These are phyloP conservation scores for Annulohypoxylon bovei DNA, from an alignment of 495 filamentous ascomycete genomes.

Conservation along the genomic window DNA sequence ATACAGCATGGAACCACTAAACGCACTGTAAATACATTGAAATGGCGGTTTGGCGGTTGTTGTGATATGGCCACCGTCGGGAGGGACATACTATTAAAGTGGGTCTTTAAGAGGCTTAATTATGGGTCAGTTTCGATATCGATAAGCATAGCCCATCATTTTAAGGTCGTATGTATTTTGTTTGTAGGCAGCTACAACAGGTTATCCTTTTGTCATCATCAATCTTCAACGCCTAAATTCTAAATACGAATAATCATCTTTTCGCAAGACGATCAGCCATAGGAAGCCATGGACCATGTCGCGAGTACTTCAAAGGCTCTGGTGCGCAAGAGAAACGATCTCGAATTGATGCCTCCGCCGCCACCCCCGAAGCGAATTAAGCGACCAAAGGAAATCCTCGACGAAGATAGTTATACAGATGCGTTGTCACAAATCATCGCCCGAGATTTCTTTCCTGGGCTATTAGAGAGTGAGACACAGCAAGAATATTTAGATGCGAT, in stretches of 20 bases:
- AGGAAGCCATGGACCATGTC: constrained; percentile 45
- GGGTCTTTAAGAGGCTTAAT: too few relatives aligned
- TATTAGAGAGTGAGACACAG: constrained; percentile 84
- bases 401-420: constrained; percentile 93
- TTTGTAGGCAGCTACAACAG: too few relatives aligned
- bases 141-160: not conserved
- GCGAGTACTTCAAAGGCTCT: constrained; percentile 56
- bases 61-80: too few relatives aligned
- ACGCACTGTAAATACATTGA: too few relatives aligned
- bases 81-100: too few relatives aligned
- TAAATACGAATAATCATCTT: not conserved
- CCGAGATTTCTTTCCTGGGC: constrained; percentile 95
- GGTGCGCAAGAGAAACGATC: constrained; percentile 71
- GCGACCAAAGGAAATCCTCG: constrained; percentile 85
- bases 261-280: not conserved
- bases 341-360: constrained; percentile 87
- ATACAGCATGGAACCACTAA: too few relatives aligned
- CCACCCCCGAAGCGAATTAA: constrained; percentile 92
- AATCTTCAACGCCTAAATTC: not conserved
- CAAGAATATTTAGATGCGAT: constrained; percentile 93
- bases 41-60: too few relatives aligned
- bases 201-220: too few relatives aligned
- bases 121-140: too few relatives aligned
- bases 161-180: too few relatives aligned
- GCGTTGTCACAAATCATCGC: constrained; percentile 94